A percentile compares a stretch with the other conserved stretches of the same genome.
These are phyloP conservation scores for Ustilago trichophora DNA, from an alignment of 1,284 basidiomycete genomes.

Conservation along the genomic window DNA sequence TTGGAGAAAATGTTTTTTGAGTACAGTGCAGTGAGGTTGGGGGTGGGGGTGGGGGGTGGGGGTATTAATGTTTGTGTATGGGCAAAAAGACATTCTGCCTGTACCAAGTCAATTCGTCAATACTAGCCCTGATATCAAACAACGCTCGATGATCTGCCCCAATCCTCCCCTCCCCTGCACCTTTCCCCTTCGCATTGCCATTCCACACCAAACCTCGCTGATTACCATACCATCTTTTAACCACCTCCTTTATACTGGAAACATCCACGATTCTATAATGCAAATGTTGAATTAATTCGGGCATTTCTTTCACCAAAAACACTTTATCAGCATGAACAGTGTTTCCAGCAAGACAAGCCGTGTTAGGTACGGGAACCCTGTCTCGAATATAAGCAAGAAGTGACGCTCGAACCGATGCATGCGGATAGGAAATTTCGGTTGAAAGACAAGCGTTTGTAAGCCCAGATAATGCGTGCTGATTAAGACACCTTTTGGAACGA, in stretches of 20 bases:
- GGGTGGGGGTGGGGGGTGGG: no score
- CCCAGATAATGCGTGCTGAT: conserved; percentile 48
- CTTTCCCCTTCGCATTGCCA: no score
- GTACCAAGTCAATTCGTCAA: conserved; percentile 71
- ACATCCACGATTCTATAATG: conserved; percentile 71
- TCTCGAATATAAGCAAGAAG: conserved; percentile 69
- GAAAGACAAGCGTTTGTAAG: conserved; percentile 49
- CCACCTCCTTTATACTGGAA: conserved; percentile 79
- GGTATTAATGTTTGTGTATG: no score
- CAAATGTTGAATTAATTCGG: conserved; percentile 70
- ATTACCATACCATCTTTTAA: conserved; percentile 78
- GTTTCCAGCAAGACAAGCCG: conserved; percentile 79
- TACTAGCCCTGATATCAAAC: conserved; percentile 79
- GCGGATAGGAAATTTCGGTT: conserved; percentile 49
- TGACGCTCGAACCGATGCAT: conserved; percentile 66
- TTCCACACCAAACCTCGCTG: conserved; percentile 26
- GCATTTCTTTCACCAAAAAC: conserved; percentile 80
- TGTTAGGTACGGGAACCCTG: conserved; percentile 68
- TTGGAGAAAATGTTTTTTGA: no score
- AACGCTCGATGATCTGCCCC: conserved; percentile 75
- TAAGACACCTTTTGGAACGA: conserved; percentile 20
- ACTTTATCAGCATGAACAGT: conserved; percentile 80
- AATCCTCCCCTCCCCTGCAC: no score
- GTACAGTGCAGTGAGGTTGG: no score
- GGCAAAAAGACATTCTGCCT: conserved; percentile 46